A percentile compares a stretch with the other conserved stretches of the same genome.
These are phyloP conservation scores for Diaporthe ampelina DNA, from an alignment of 2,329 filamentous ascomycete species.

Conservation along the genomic window DNA sequence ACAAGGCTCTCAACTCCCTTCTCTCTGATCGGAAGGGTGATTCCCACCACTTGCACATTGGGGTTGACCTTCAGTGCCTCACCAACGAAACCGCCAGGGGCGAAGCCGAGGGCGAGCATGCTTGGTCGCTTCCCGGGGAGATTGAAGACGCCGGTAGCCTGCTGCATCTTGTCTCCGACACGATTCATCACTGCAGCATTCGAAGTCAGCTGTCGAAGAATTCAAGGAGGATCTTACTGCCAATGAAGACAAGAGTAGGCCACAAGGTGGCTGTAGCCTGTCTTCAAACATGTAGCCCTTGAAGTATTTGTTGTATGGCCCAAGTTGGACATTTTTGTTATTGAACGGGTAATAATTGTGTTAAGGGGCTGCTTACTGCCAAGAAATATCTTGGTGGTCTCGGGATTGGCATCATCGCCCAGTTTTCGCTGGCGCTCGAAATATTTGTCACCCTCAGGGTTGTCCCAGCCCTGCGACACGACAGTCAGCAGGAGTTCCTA, in stretches of 20 bases:
- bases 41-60: conserved; percentile 47
- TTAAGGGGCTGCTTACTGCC: neutral
- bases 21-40: conserved; percentile 29
- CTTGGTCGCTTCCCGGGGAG: conserved; percentile 41
- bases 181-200: conserved; percentile 50
- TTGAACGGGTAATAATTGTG: no score
- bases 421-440: conserved; percentile 57
- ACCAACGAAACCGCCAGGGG: conserved; percentile 65
- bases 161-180: conserved; percentile 59
- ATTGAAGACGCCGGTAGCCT: conserved; percentile 50
- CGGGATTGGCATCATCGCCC: conserved; percentile 52
- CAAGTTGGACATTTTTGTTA: no score
- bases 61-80: conserved; percentile 54
- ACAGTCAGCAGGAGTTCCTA: neutral
- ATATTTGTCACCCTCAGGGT: conserved; percentile 55
- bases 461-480: conserved; percentile 58
- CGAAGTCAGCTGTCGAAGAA: no score
- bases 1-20: conserved; percentile 36
- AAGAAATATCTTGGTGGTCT: conserved; percentile 52
- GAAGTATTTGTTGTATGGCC: no score
- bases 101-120: conserved; percentile 69
- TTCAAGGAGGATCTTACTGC: no score
- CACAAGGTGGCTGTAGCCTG: no score
- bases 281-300: no score
- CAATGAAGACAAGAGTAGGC: no score